Percentiles rank a stretch among this genome's conserved stretches.
phyloP scores from a whole-genome alignment of 148 eudicot species.

The Chenopodium album region DNA sequence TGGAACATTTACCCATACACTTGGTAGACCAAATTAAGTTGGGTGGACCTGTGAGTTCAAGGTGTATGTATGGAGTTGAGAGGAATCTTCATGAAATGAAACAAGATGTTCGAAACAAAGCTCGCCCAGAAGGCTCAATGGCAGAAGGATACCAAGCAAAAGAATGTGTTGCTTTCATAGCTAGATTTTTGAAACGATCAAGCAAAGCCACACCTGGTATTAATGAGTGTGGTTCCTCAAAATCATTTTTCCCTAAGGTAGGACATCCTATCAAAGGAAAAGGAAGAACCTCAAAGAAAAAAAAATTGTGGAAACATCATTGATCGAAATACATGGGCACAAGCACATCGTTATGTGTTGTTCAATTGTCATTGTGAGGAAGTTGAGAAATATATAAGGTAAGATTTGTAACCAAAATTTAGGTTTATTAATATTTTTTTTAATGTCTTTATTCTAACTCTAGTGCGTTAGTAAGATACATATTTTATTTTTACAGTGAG shows the following conservation, averaged over 20 bases:
- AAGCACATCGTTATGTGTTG: not conserved
- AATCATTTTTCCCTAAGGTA: not conserved
- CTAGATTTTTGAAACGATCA: not conserved
- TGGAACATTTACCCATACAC: no score
- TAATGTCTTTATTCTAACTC: not conserved
- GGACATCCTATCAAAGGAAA: not conserved
- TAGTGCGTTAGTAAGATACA: not conserved
- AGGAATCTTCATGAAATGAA: no score
- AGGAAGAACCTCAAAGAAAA: no score
- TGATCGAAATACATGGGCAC: not conserved
- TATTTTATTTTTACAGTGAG: no score
- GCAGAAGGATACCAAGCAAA: no score
- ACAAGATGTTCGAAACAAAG: no score
- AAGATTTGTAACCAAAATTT: not conserved
- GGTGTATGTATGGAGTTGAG: no score
- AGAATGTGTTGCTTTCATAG: not conserved
- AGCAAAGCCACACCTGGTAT: not conserved
- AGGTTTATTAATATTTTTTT: not conserved
- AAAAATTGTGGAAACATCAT: no score
- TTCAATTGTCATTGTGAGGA: not conserved
- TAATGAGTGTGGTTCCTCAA: not conserved
- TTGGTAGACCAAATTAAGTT: no score
- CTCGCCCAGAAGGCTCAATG: no score
- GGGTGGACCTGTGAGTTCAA: no score
- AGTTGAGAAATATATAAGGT: not conserved